Evolutionary conservation across 2,329 filamentous ascomycete species (phyloP), one percentile per base, ranked within the genome.

Genomic region (Cordyceps fumosorosea): DNA sequence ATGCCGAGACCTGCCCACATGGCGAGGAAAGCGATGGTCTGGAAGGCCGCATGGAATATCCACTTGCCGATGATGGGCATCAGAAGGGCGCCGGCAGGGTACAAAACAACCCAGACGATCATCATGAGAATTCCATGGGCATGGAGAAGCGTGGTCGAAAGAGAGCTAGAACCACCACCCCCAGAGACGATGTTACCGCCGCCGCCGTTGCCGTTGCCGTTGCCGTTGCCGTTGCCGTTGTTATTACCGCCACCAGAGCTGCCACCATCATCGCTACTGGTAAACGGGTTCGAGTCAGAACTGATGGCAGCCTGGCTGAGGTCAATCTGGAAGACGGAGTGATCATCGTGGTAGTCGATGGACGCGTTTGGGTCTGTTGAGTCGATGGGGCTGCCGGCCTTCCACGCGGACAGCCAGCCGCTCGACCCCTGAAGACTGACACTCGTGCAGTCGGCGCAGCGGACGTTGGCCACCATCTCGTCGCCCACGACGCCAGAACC

Each of bases 1-100:
- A 87, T 67, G 3, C 75, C 84, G 60, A 89, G 84, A 16, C 81
- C 84, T 14, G 75, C 80, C 77, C 86, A 85, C 80, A 88, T 84
- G 45, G 79, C 72, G 18, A 82, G 63, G 69, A 85, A 83, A 50
- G 78, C 76, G 16, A 86, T 61, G 2, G 77, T 66, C 71, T 89
- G 86, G 73, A 82, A 80, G 11, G 72, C 73, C 7, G 78, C 83
- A 67, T 89, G 86, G n/a, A 84, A 66, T 58, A 80, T 69, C 81
- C 81, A 87, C 53, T 77, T 82, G 51, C 82, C 80, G 7, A 86
- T 64, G 3, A 87, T 64, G 3, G 85, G 83, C 80, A 88, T 87
- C 47, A 86, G 69, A 3, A 84, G 74, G 10, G 85, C 78, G 5
- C 85, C 86, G 3, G 87, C 66, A 0, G 86, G 86, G 65, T 86